Percentiles rank a stretch among this genome's conserved stretches.
Evolutionary conservation across 352 stramenopile species (phyloP).

Genomic region (Globisporangium irregulare): DNA sequence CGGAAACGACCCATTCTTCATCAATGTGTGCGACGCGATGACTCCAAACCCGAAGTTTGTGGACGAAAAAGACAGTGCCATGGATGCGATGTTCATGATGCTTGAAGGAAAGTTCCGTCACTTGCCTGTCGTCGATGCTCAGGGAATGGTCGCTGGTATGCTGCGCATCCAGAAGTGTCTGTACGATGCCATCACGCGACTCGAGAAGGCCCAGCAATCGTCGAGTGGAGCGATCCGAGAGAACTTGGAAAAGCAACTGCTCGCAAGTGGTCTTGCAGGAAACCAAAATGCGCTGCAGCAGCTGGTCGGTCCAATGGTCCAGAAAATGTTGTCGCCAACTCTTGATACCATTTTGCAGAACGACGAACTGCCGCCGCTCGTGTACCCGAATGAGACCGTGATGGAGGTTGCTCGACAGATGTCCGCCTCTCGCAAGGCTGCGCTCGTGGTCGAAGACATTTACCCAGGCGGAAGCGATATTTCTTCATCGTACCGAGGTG

Average conservation of each 20-base stretch:
- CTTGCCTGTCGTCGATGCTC: slow-evolving; percentile 92
- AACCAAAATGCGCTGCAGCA: slow-evolving; percentile 69
- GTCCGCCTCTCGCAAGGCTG: slow-evolving; percentile 76
- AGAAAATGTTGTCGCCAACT: slow-evolving; percentile 84
- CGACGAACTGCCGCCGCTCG: slow-evolving; percentile 71
- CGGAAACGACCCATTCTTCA: slow-evolving; percentile 83
- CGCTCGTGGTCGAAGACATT: slow-evolving; percentile 74
- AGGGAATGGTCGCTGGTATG: slow-evolving; percentile 92
- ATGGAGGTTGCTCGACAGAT: slow-evolving; percentile 87
- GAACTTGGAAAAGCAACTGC: slow-evolving; percentile 75
- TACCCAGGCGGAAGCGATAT: slow-evolving; percentile 25
- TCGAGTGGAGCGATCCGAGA: slow-evolving; percentile 70
- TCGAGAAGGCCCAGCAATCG: slow-evolving; percentile 90
- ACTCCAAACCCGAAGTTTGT: slow-evolving; percentile 88
- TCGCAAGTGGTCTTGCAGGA: slow-evolving; percentile 48
- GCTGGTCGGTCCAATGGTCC: slow-evolving; percentile 77
- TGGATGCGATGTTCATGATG: slow-evolving; percentile 92
- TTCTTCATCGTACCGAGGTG: slow-evolving; percentile 25
- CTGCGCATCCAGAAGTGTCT: slow-evolving; percentile 99
- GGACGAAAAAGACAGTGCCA: slow-evolving; percentile 83
- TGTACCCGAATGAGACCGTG: slow-evolving; percentile 72
- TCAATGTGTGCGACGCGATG: slow-evolving; percentile 83
- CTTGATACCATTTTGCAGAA: slow-evolving; percentile 81
- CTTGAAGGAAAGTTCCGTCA: slow-evolving; percentile 94
- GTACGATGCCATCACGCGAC: slow-evolving; percentile 96